Percentiles rank a stretch among this genome's conserved stretches.
These are phyloP conservation scores for Tricholomella constricta DNA, from an alignment of 768 basidiomycete genomes.

Conservation along the genomic window DNA sequence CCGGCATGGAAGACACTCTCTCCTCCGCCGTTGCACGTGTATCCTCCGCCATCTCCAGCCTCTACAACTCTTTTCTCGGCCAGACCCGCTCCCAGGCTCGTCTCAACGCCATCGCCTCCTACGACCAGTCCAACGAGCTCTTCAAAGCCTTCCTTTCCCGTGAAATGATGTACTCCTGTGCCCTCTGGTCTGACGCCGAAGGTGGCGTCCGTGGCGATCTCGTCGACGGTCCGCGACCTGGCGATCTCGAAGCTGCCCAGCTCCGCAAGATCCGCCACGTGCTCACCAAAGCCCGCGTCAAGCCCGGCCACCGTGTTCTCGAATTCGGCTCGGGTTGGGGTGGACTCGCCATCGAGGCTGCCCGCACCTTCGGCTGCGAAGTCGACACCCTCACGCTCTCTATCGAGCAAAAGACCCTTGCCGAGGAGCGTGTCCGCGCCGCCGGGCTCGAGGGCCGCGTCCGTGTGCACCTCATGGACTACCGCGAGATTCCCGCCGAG, in stretches of 20 bases:
- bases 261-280: slow-evolving; percentile 82
- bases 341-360: slow-evolving; percentile 85
- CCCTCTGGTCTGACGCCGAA: slow-evolving; percentile 78
- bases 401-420: slow-evolving; percentile 82
- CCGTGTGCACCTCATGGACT: slow-evolving; percentile 88
- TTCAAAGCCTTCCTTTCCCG: slow-evolving; percentile 84
- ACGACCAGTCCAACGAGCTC: slow-evolving; percentile 89
- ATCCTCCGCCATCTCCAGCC: slow-evolving; percentile 58
- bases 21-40: slow-evolving; percentile 58
- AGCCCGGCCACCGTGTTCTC: slow-evolving; percentile 77
- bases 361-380: slow-evolving; percentile 71
- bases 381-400: slow-evolving; percentile 91
- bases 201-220: slow-evolving; percentile 79
- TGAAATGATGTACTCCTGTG: slow-evolving; percentile 97
- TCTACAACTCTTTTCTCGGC: slow-evolving; percentile 73
- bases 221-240: slow-evolving; percentile 50
- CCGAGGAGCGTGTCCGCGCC: slow-evolving; percentile 77
- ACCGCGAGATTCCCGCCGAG: slow-evolving; percentile 80
- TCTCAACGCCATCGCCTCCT: slow-evolving; percentile 83
- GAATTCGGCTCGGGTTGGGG: slow-evolving; percentile 98
- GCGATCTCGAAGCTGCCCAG: slow-evolving; percentile 82
- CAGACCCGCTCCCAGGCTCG: slow-evolving; percentile 74
- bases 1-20: slow-evolving; percentile 56
- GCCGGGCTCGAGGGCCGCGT: slow-evolving; percentile 73
- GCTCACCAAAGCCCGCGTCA: slow-evolving; percentile 73